These are phyloP conservation scores for Pleurotus citrinopileatus DNA, from an alignment of 768 basidiomycete species.

Conservation along the genomic window DNA sequence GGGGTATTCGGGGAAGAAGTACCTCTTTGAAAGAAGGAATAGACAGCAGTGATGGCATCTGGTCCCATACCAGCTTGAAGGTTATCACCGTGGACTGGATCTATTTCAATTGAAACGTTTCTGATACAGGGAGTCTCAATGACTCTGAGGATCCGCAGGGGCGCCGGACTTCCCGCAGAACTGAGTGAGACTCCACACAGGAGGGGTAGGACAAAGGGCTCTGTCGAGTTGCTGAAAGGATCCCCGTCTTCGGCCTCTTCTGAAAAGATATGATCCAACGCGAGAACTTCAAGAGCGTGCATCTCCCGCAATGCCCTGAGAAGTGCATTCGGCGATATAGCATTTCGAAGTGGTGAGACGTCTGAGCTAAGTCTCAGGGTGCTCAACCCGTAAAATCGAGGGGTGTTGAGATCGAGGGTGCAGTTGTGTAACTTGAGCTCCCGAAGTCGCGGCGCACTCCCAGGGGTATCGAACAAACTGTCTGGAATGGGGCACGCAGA, in stretches of 20 bases:
- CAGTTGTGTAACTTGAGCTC: neutral
- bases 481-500: neutral
- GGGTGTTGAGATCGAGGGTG: neutral
- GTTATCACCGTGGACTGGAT: no score
- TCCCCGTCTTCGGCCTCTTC: neutral
- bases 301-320: neutral
- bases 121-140: neutral
- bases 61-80: no score
- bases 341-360: no score
- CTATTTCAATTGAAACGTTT: no score
- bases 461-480: neutral
- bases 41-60: no score
- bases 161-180: neutral
- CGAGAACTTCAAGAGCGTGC: neutral
- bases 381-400: neutral
- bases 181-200: neutral
- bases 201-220: neutral
- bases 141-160: neutral
- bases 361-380: neutral
- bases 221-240: neutral
- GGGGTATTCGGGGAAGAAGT: no score
- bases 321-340: neutral
- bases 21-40: no score
- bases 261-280: neutral
- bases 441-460: neutral